Evolutionary conservation across 495 filamentous ascomycete genomes (phyloP), one percentile per base, ranked within the genome.

Genomic region (Melanomma pulvis-pyrius): DNA sequence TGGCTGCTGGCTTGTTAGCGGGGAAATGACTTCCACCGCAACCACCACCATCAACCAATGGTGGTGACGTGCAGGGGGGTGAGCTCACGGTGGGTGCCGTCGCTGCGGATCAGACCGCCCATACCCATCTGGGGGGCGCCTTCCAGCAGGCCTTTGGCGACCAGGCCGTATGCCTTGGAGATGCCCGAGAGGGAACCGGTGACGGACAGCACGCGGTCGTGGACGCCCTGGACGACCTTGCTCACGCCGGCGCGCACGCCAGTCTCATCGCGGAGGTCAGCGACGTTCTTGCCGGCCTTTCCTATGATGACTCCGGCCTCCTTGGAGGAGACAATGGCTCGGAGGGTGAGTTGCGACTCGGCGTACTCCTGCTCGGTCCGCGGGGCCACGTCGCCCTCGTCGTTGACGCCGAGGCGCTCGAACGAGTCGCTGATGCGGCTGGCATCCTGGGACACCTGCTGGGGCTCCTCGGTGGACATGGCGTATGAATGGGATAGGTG

Each of bases 261-360:
- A 55, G 96, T 98, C 78, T 97, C 92, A 63, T 98, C 93, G 73
- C 94, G 91, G 64, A 98, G 82, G 74, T 98, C 93, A 25, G 94
- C 94, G 44, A 98, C 94, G 73, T 98, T 98, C 83, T 98, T 96
- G 63, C 94, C 94, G 44, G 89, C 92, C 80, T 98, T 98, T 73
- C 94, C 94, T 74, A 98, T 98, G 77, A 98, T 97, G 61, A 98
- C 91, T 70, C 94, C 94, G 58, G 94, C 94, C 79, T 98, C 94
- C 80, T 97, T 97, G 71, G 96, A 96, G 17, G 93, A 96, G 71
- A 98, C 96, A 74, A 98, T 98, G 59, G 94, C 96, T 72, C 94
- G 90, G 47, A 98, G 85, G 59, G 94, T 98, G 71, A 98, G 82
- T 76, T 92, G 89, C 19, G 92, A 84, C 76, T 91, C 86, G 17